Conservation (phyloP, 495 filamentous ascomycete species). For the Aspergillus heteromorphus region DNA sequence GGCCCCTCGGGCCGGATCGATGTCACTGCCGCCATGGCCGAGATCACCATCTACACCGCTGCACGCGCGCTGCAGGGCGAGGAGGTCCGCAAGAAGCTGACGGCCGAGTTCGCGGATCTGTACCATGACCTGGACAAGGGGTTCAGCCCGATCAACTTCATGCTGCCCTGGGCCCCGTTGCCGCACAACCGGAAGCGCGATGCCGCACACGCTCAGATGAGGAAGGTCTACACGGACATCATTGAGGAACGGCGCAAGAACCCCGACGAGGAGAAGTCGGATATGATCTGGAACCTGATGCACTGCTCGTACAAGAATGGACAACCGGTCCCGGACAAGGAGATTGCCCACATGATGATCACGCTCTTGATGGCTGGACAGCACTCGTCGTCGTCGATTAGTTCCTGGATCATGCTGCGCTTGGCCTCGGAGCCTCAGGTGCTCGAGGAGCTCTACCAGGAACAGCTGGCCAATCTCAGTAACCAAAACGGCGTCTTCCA, state of each 20-base stretch:
- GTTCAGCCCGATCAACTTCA: conserved; percentile 79
- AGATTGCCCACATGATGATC: conserved; percentile 90
- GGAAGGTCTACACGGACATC: conserved; percentile 71
- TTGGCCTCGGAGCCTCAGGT: conserved; percentile 68
- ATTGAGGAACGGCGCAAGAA: conserved; percentile 58
- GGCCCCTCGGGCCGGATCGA: conserved; percentile 59
- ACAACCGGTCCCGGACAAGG: conserved; percentile 63
- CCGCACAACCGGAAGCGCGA: conserved; percentile 79
- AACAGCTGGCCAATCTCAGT: conserved; percentile 62
- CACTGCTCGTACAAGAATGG: conserved; percentile 71
- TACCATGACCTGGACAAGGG: conserved; percentile 83
- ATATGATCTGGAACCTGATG: conserved; percentile 87
- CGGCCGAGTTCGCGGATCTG: conserved; percentile 58
- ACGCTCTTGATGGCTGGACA: conserved; percentile 85
- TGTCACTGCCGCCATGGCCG: conserved; percentile 65
- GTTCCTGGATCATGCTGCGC: conserved; percentile 75
- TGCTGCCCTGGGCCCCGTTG: conserved; percentile 80
- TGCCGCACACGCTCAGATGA: conserved; percentile 66
- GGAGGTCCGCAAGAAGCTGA: conserved; percentile 70
- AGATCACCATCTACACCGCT: conserved; percentile 83
- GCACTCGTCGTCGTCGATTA: conserved; percentile 78
- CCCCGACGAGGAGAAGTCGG: conserved; percentile 42
- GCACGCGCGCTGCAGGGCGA: conserved; percentile 74
- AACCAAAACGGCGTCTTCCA: conserved; percentile 42
- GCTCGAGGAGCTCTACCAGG: conserved; percentile 68